Percentiles rank a stretch among this genome's conserved stretches.
Conservation (phyloP, 768 basidiomycete species). For the Tulasnella sp. region DNA sequence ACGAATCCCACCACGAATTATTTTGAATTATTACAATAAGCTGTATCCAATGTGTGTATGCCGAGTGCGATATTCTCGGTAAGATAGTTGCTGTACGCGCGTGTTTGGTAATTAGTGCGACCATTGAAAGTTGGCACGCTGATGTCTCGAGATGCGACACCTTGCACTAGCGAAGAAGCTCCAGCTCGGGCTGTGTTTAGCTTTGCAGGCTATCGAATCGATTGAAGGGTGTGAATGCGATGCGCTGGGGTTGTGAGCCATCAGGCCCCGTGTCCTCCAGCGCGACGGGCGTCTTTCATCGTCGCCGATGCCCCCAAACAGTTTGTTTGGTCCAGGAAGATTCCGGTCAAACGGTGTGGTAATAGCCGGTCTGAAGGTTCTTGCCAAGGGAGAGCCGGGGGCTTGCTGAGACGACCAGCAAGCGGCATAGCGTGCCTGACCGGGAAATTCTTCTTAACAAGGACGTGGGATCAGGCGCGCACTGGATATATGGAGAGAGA, state of each 20-base stretch:
- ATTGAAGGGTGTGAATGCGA: background rate
- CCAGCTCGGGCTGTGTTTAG: background rate
- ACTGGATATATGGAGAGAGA: no score
- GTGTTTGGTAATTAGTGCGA: background rate
- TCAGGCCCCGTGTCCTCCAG: background rate
- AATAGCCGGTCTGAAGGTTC: background rate
- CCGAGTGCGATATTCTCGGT: background rate
- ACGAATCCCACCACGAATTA: background rate
- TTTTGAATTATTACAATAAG: background rate
- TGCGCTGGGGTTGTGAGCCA: background rate
- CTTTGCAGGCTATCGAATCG: background rate
- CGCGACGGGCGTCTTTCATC: background rate
- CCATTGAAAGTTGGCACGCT: background rate
- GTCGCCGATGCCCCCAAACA: background rate
- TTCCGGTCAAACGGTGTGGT: background rate
- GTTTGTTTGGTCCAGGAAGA: background rate
- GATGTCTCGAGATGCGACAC: background rate
- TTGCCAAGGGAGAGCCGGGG: background rate
- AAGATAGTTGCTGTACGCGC: background rate
- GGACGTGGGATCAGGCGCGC: background rate
- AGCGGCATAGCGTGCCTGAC: background rate
- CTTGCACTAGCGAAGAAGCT: background rate
- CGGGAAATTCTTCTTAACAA: background rate
- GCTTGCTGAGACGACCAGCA: background rate
- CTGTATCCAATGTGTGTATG: background rate